phyloP scores from a whole-genome alignment of 148 eudicot genomes.

The Cornus florida region DNA sequence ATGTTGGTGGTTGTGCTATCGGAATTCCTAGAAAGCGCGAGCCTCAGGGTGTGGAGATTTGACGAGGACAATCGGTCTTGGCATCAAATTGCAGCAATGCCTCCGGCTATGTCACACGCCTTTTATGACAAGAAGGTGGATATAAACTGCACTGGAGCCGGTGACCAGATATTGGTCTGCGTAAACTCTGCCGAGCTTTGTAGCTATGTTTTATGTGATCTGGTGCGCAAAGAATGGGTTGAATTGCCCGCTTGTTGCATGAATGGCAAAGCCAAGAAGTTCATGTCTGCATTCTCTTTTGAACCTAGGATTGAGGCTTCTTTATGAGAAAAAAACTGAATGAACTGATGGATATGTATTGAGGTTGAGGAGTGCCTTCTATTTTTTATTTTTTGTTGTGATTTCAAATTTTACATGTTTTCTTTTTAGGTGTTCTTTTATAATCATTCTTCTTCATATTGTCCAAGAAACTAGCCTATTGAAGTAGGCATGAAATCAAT shows the following conservation, averaged over 20 bases:
- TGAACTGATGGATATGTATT: background rate
- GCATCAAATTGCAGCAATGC: constrained; percentile 26
- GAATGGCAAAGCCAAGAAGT: constrained; percentile 12
- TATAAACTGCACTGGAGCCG: constrained; percentile 23
- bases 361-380: background rate
- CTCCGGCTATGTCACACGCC: constrained; percentile 25
- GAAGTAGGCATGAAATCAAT: too few species aligned
- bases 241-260: constrained; percentile 17
- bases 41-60: constrained; percentile 25
- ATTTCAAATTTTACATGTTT: too few species aligned
- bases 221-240: constrained; percentile 26
- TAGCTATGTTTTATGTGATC: constrained; percentile 20
- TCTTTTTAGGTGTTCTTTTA: too few species aligned
- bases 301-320: constrained; percentile 37
- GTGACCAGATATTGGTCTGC: constrained; percentile 22
- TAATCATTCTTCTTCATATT: too few species aligned
- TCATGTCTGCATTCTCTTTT: constrained; percentile 21
- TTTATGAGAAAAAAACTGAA: background rate
- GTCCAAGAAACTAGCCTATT: too few species aligned
- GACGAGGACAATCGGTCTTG: constrained; percentile 8
- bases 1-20: constrained; percentile 19
- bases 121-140: constrained; percentile 30
- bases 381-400: too few species aligned
- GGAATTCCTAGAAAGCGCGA: constrained; percentile 29
- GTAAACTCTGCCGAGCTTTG: constrained; percentile 13